Conservation (phyloP, 805 yeast species). For the Yamadazyma scolyti region DNA sequence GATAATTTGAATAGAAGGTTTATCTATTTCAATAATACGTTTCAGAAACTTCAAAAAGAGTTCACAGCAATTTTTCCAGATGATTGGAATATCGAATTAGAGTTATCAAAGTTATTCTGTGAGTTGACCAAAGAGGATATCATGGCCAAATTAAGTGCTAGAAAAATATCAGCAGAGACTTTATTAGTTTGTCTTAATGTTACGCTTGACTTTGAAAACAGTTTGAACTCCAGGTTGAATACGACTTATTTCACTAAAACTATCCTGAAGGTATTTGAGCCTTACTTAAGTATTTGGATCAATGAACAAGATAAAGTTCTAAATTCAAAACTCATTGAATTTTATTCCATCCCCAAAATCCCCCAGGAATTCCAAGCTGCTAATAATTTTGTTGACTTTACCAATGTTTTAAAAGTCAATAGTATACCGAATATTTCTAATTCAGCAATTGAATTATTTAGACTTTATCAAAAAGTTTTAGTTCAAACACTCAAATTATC, state of each 20-base stretch:
- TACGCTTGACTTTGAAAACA: conserved; percentile 81
- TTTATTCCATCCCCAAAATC: conserved; percentile 54
- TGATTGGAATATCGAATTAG: conserved; percentile 66
- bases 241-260: conserved; percentile 40
- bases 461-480: conserved; percentile 67
- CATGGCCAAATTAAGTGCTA: conserved; percentile 21
- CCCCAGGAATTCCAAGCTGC: conserved; percentile 32
- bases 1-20: conserved; percentile 83
- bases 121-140: conserved; percentile 67
- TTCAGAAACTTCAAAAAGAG: conserved; percentile 54
- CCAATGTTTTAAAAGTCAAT: conserved; percentile 39
- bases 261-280: conserved; percentile 72
- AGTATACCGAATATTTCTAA: conserved; percentile 67
- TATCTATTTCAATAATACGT: conserved; percentile 71
- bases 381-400: conserved; percentile 20
- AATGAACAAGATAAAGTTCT: conserved; percentile 72
- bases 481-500: conserved; percentile 52
- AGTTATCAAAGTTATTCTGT: conserved; percentile 61
- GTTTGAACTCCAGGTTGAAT: conserved; percentile 59
- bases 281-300: conserved; percentile 82
- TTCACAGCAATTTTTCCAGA: conserved; percentile 59
- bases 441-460: conserved; percentile 84
- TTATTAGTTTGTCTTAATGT: conserved; percentile 67
- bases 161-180: conserved; percentile 47
- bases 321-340: conserved; percentile 59